Base-by-base conservation (phyloP, 2,329 filamentous ascomycete genomes). In the Sporothrix schenckii region DNA sequence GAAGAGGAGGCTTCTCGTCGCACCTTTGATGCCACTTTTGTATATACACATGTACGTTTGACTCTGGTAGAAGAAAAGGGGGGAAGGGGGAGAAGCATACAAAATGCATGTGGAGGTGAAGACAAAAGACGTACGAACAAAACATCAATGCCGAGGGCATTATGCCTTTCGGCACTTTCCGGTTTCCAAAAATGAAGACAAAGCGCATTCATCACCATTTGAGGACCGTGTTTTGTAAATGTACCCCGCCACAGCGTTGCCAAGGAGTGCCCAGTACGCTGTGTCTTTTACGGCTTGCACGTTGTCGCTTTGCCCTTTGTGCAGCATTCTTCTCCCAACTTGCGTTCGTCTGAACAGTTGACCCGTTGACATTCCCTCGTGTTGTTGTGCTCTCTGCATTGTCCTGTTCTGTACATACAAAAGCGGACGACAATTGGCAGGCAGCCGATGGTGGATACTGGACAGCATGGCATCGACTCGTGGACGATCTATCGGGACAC, bases 1-100 rank as follows among this genome's bases (percentile, higher is more conserved):
- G 41, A 50, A 14, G 30, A 19, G 61, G 24, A 9, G 3, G 9
- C 16, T 4, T 13, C 7, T 27, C 5, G 21, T 13, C 19, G 14
- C 30, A 7, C 11, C 24, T 44, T 49, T 19, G 9, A 5, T 50
- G 61, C 47, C 61, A 19, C 58, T 47, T 65, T 65, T 65, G 61
- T 65, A 65, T 65, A 65, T 65, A 65, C 47, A 34, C 21, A 50
- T 65, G 16, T 50, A 50, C 61, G 34, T 65, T 50, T n/a, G 21
- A 50, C 61, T 13, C 6, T n/a, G 9, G 60, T 34, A 49, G 6
- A 34, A 34, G 44, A 49, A 21, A 24, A 30, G 24, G n/a, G 24
- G n/a, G n/a, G 24, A 50, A 34, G 10, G 24, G 39, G 39, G 27
- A 10, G 27, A 3, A 13, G 24, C 24, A 53, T 58, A 19, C 44